These are phyloP conservation scores for Picochlorum sp. DNA, from an alignment of 139 green algal genomes.

Conservation along the genomic window DNA sequence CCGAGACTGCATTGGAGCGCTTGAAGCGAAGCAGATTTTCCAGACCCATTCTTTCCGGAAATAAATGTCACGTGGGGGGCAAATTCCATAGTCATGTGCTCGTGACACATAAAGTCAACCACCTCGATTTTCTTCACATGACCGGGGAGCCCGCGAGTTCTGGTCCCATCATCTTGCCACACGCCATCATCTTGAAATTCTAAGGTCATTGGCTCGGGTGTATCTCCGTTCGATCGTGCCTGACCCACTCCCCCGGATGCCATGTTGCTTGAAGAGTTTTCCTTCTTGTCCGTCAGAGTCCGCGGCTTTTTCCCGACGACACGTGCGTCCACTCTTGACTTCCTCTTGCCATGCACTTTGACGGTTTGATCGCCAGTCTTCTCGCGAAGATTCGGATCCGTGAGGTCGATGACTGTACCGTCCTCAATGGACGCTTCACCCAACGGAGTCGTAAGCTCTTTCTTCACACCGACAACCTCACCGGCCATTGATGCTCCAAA, in stretches of 20 bases:
- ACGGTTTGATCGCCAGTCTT: no score
- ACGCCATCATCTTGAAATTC: not conserved
- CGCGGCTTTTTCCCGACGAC: not conserved
- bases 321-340: no score
- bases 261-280: not conserved
- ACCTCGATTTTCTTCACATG: slow-evolving; percentile 28
- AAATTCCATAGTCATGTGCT: slow-evolving; percentile 24
- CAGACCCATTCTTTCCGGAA: slow-evolving; percentile 17
- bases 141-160: slow-evolving; percentile 15
- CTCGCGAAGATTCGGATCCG: no score
- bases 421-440: no score
- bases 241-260: not conserved
- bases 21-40: slow-evolving; percentile 21
- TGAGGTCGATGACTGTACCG: no score
- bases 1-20: slow-evolving; percentile 65
- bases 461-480: no score
- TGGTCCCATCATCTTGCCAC: slow-evolving; percentile 10
- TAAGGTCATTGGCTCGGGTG: not conserved
- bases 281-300: not conserved
- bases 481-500: no score
- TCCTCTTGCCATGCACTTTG: no score
- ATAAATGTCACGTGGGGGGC: slow-evolving; percentile 20
- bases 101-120: slow-evolving; percentile 27
- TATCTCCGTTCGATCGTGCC: not conserved
- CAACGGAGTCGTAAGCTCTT: no score